Conservation (phyloP, 2,329 filamentous ascomycete species). For the Pseudocercospora pini-densiflorae region DNA sequence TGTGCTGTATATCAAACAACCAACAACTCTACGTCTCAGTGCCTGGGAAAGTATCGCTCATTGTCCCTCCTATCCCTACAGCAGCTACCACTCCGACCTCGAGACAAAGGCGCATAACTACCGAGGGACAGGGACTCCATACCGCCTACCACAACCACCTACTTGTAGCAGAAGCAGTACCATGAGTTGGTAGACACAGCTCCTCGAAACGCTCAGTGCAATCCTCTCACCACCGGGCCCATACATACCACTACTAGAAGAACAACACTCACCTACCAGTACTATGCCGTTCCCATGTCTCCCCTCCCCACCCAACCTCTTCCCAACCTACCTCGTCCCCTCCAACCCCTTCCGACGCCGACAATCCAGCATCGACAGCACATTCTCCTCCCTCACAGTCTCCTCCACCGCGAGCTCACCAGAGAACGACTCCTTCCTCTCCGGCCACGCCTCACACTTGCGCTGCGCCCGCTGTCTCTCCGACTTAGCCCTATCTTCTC, state of each 20-base stretch:
- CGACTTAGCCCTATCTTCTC: constrained; percentile 62
- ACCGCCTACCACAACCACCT: not conserved
- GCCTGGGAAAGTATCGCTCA: not conserved
- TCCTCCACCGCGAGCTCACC: constrained; percentile 32
- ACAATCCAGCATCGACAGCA: constrained; percentile 45
- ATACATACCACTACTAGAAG: not conserved
- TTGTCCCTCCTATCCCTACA: not conserved
- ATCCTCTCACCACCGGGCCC: not conserved
- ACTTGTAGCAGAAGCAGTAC: not conserved
- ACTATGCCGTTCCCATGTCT: constrained; percentile 35
- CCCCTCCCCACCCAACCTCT: constrained; percentile 45
- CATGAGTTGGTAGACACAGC: constrained; percentile 9
- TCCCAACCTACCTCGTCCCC: constrained; percentile 58
- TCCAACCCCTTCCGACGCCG: constrained; percentile 53
- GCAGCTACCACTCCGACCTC: not conserved
- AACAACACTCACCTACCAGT: not conserved
- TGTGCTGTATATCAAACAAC: not conserved
- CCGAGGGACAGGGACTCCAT: not conserved
- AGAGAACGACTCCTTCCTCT: constrained; percentile 45
- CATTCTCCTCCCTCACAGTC: constrained; percentile 38
- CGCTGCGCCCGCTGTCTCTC: constrained; percentile 63
- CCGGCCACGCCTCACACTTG: constrained; percentile 58
- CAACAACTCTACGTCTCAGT: not conserved
- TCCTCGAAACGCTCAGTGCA: constrained; percentile 6
- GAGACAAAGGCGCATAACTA: not conserved